These are phyloP conservation scores for Salix viminalis DNA, from an alignment of 345 rosid species.

Conservation along the genomic window DNA sequence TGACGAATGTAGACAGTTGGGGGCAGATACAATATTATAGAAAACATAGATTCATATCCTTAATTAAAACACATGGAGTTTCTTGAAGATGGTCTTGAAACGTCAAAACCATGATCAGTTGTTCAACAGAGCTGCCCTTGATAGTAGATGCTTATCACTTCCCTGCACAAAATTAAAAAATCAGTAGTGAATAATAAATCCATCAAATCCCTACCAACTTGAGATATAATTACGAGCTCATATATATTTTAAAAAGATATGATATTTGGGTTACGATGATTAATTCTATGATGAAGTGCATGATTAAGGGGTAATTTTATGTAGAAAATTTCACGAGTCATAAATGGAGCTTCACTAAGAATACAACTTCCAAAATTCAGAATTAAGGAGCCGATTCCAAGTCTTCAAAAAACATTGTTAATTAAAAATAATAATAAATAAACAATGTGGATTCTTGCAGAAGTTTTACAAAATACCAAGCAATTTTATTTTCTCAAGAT, in stretches of 20 bases:
- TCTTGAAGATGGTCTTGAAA: slow-evolving; percentile 8
- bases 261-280: not conserved
- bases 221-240: not conserved
- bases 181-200: not conserved
- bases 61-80: slow-evolving; percentile 14
- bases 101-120: slow-evolving; percentile 33
- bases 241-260: too few relatives aligned
- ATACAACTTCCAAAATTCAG: too few relatives aligned
- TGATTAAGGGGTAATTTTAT: not conserved
- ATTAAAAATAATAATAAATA: not conserved
- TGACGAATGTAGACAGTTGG: slow-evolving; percentile 8
- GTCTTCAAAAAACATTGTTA: too few relatives aligned
- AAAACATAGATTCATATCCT: not conserved
- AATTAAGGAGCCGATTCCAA: too few relatives aligned
- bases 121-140: slow-evolving; percentile 37
- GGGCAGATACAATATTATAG: slow-evolving; percentile 12
- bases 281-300: not conserved
- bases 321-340: not conserved
- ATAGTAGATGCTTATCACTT: slow-evolving; percentile 38
- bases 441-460: not conserved
- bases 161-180: slow-evolving; percentile 18
- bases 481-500: too few relatives aligned
- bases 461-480: too few relatives aligned
- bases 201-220: not conserved
- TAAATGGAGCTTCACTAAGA: too few relatives aligned